Percentiles rank a stretch among this genome's conserved stretches.
Conservation (phyloP, 2,329 filamentous ascomycete genomes). For the Aureobasidium zeae region DNA sequence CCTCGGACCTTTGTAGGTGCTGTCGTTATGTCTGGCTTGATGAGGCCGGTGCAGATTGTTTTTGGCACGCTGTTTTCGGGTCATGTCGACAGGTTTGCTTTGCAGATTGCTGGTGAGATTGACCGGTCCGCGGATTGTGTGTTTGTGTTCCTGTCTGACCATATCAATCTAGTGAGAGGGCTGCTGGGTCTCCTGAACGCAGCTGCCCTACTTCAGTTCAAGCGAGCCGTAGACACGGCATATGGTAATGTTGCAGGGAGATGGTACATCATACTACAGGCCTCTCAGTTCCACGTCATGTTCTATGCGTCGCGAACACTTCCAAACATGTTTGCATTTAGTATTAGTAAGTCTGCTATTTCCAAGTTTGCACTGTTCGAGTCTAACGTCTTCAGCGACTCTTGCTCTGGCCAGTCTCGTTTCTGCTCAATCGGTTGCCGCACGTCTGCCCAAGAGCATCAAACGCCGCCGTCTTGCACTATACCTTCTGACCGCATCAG, state of each 20-base stretch:
- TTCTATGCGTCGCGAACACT: slow-evolving; percentile 88
- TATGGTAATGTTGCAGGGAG: slow-evolving; percentile 60
- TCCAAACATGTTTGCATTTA: slow-evolving; percentile 95
- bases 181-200: slow-evolving; percentile 72
- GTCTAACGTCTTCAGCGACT: slow-evolving; percentile 45
- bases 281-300: slow-evolving; percentile 81
- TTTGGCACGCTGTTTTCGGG: not conserved
- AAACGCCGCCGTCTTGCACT: slow-evolving; percentile 56
- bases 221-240: slow-evolving; percentile 51
- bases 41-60: slow-evolving; percentile 49
- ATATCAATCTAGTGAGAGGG: slow-evolving; percentile 63
- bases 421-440: slow-evolving; percentile 34
- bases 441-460: slow-evolving; percentile 28
- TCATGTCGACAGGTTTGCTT: slow-evolving; percentile 34
- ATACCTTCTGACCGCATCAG: slow-evolving; percentile 67
- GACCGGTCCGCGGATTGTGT: not conserved
- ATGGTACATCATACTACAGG: slow-evolving; percentile 74
- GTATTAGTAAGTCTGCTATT: slow-evolving; percentile 53
- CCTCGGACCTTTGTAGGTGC: slow-evolving; percentile 85
- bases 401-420: slow-evolving; percentile 49
- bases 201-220: slow-evolving; percentile 56
- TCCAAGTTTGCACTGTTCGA: not conserved
- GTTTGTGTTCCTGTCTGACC: not conserved
- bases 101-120: slow-evolving; percentile 46
- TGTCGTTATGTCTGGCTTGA: slow-evolving; percentile 62